Evolutionary conservation across 2,329 filamentous ascomycete genomes (phyloP).

Genomic region (Volutella citrinella): DNA sequence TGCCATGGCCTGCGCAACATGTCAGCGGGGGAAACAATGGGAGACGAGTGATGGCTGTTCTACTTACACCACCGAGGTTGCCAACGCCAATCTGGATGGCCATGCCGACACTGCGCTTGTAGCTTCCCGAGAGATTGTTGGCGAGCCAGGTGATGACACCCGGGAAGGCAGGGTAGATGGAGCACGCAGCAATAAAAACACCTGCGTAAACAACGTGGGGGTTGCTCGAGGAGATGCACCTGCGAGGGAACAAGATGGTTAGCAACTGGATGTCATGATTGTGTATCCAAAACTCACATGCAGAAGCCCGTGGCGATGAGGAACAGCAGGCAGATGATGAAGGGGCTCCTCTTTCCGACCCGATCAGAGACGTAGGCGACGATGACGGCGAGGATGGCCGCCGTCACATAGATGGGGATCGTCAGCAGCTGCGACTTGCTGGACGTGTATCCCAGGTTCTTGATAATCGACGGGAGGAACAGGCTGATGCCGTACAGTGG

Average conservation of each 20-base stretch:
- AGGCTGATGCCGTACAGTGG: constrained; percentile 55
- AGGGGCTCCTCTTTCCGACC: constrained; percentile 51
- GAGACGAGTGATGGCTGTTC: fast-evolving
- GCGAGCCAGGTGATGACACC: constrained; percentile 77
- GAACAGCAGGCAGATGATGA: constrained; percentile 51
- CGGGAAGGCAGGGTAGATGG: constrained; percentile 76
- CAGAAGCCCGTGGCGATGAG: constrained; percentile 56
- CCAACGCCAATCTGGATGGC: constrained; percentile 62
- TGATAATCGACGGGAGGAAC: constrained; percentile 64
- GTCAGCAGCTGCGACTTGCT: constrained; percentile 65
- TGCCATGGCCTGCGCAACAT: constrained; percentile 59
- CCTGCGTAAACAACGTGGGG: constrained; percentile 67
- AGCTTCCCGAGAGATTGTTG: constrained; percentile 69
- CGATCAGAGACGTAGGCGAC: constrained; percentile 55
- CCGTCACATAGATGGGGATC: constrained; percentile 57
- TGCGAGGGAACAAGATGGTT: constrained; percentile 22
- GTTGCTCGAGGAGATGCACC: constrained; percentile 56
- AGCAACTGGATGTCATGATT: too few relatives aligned
- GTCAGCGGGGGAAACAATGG: constrained; percentile 4
- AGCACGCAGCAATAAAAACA: constrained; percentile 71
- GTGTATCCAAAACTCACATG: constrained; percentile 43
- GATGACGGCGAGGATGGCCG: constrained; percentile 55
- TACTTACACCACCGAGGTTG: constrained; percentile 50
- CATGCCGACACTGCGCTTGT: constrained; percentile 65
- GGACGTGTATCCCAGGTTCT: constrained; percentile 53